Conservation (phyloP, 768 basidiomycete genomes). For the Pisolithus marmoratus region DNA sequence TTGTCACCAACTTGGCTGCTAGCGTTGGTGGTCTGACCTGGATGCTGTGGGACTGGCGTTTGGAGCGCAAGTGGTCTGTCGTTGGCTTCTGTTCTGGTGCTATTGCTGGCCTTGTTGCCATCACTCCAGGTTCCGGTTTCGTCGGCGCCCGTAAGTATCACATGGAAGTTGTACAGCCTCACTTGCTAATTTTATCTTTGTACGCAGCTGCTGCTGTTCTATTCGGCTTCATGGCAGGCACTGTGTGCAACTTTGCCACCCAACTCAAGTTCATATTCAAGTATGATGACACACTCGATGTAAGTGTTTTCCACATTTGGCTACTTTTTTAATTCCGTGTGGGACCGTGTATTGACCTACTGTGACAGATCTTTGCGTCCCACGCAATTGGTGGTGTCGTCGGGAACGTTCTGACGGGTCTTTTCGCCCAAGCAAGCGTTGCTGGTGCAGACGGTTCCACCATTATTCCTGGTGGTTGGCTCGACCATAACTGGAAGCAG, state of each 20-base stretch:
- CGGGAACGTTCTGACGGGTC: conserved; percentile 78
- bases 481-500: conserved; percentile 76
- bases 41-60: conserved; percentile 94
- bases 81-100: conserved; percentile 97
- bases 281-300: conserved; percentile 80
- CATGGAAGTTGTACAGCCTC: background rate
- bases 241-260: conserved; percentile 91
- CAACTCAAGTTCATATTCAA: conserved; percentile 80
- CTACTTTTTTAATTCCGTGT: background rate
- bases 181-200: background rate
- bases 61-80: conserved; percentile 89
- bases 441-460: conserved; percentile 76
- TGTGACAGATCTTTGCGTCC: conserved; percentile 76
- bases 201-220: conserved; percentile 67
- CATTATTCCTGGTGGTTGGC: conserved; percentile 75
- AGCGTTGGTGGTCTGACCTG: conserved; percentile 84
- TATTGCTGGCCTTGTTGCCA: conserved; percentile 84
- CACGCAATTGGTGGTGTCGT: conserved; percentile 75
- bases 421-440: conserved; percentile 80
- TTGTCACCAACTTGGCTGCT: conserved; percentile 91
- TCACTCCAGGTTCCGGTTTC: conserved; percentile 79
- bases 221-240: conserved; percentile 82
- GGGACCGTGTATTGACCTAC: background rate
- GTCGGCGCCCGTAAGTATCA: conserved; percentile 63
- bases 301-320: conserved; percentile 26